Evolutionary conservation across 495 filamentous ascomycete genomes (phyloP).

Genomic region (Aspergillus kassunensis): DNA sequence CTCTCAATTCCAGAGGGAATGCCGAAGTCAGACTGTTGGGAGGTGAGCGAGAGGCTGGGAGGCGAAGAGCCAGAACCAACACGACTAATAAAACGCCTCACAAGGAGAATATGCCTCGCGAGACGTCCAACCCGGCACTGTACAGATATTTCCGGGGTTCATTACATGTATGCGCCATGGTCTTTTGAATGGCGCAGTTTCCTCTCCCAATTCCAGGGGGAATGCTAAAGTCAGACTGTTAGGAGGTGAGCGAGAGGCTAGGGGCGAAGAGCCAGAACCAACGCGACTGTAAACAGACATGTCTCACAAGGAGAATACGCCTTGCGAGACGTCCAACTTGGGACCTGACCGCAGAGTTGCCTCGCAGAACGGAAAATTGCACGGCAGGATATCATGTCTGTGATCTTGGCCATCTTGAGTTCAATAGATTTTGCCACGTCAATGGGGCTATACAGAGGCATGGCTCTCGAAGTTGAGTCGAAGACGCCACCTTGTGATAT

Average conservation of each 20-base stretch:
- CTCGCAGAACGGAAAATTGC: not conserved
- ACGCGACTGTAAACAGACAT: not conserved
- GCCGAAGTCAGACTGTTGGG: too few species aligned
- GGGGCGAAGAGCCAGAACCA: too few species aligned
- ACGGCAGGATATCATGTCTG: not conserved
- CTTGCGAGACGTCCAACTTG: not conserved
- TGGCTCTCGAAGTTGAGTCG: not conserved
- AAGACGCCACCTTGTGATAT: constrained; percentile 14
- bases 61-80: not conserved
- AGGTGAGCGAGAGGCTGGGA: too few species aligned
- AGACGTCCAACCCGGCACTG: not conserved
- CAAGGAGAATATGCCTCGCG: not conserved
- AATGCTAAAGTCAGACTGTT: too few species aligned
- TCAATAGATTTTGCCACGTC: constrained; percentile 27
- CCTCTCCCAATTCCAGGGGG: too few species aligned
- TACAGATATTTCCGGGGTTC: too few species aligned
- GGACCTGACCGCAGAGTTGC: not conserved
- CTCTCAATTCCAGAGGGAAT: too few species aligned
- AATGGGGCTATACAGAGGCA: constrained; percentile 13
- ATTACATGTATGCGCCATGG: too few species aligned
- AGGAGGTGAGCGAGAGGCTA: too few species aligned
- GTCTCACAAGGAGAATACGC: not conserved
- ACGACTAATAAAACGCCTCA: not conserved
- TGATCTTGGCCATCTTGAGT: not conserved
- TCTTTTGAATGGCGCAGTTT: too few species aligned